Evolutionary conservation across 768 basidiomycete genomes (phyloP).

Genomic region (Rhizopogon sp.): DNA sequence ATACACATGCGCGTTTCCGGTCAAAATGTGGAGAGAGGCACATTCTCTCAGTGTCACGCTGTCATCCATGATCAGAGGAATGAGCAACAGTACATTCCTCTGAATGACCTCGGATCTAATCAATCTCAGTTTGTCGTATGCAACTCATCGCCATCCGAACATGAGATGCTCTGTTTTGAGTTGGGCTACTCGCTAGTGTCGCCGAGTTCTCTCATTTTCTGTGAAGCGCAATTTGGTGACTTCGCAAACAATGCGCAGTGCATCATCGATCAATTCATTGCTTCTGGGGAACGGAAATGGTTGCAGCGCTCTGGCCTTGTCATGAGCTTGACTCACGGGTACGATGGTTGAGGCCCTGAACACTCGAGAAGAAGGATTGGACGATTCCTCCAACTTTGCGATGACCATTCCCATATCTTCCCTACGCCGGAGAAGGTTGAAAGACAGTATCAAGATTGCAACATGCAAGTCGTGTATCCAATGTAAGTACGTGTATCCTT

Average conservation of each 20-base stretch:
- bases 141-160: conserved; percentile 97
- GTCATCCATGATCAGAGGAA: conserved; percentile 94
- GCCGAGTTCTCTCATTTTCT: conserved; percentile 86
- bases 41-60: conserved; percentile 97
- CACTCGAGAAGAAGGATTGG: conserved; percentile 95
- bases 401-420: conserved; percentile 92
- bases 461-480: conserved; percentile 98
- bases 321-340: conserved; percentile 88
- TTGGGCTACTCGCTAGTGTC: conserved; percentile 98
- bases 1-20: conserved; percentile 94
- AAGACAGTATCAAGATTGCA: conserved; percentile 97
- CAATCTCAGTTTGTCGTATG: conserved; percentile 94
- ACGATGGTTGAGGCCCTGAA: conserved; percentile 97
- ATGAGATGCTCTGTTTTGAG: conserved; percentile 80
- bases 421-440: conserved; percentile 87
- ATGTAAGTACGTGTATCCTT: conserved; percentile 63
- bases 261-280: conserved; percentile 99
- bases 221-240: conserved; percentile 99
- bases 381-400: conserved; percentile 95
- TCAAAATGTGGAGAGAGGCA: conserved; percentile 98
- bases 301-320: conserved; percentile 89
- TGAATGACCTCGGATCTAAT: conserved; percentile 81
- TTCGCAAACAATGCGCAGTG: conserved; percentile 97
- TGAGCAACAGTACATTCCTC: conserved; percentile 83
- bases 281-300: conserved; percentile 97